Evolutionary conservation across 495 filamentous ascomycete species (phyloP).

Genomic region (Tetracladium marchalianum): DNA sequence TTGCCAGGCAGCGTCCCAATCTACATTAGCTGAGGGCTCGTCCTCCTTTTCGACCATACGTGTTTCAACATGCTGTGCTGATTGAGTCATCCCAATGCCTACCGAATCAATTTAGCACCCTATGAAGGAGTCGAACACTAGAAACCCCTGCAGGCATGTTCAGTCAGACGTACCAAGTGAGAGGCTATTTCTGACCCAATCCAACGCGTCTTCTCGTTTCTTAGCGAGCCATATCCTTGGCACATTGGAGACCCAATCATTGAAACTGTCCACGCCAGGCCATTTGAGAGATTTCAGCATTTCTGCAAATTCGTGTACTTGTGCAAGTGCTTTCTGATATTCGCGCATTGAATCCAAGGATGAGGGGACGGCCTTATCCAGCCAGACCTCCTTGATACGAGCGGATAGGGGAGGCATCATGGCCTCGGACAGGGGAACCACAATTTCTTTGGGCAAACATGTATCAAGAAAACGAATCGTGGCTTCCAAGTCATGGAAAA

Average conservation of each 20-base stretch:
- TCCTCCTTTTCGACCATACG: slow-evolving; percentile 63
- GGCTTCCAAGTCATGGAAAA: slow-evolving; percentile 49
- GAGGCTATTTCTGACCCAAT: slow-evolving; percentile 59
- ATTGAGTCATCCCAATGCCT: slow-evolving; percentile 50
- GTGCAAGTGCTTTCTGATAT: slow-evolving; percentile 56
- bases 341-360: slow-evolving; percentile 54
- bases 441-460: slow-evolving; percentile 53
- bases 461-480: slow-evolving; percentile 57
- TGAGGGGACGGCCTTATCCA: slow-evolving; percentile 65
- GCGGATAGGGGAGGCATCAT: slow-evolving; percentile 58
- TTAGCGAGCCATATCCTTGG: slow-evolving; percentile 81
- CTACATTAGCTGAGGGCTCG: slow-evolving; percentile 33
- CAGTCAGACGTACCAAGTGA: slow-evolving; percentile 22
- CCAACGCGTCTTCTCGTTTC: slow-evolving; percentile 65
- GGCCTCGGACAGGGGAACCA: slow-evolving; percentile 48
- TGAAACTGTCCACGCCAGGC: slow-evolving; percentile 57
- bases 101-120: not conserved
- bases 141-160: not conserved
- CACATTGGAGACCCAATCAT: slow-evolving; percentile 71
- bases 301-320: slow-evolving; percentile 51
- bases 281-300: slow-evolving; percentile 52
- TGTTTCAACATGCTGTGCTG: slow-evolving; percentile 78
- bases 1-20: slow-evolving; percentile 71
- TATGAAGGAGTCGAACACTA: not conserved
- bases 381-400: slow-evolving; percentile 59